A percentile compares a stretch with the other conserved stretches of the same genome.
Conservation (phyloP, 179 eudicot genomes). For the Silene noctiflora region DNA sequence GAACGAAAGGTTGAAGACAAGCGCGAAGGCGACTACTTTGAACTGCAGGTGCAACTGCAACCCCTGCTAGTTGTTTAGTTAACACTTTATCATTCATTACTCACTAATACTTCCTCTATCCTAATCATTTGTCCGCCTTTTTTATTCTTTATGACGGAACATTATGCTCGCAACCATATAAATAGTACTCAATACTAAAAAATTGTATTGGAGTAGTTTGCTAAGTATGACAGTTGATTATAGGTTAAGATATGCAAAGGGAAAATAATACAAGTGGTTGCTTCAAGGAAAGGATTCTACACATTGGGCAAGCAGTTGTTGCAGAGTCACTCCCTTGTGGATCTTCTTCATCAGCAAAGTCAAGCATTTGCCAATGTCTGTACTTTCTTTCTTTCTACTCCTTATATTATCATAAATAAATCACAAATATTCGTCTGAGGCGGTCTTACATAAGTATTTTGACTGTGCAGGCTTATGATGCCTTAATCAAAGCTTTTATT, state of each 20-base stretch:
- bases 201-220: constrained; percentile 33
- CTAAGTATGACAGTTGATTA: constrained; percentile 36
- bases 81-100: too few species aligned
- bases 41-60: constrained; percentile 55
- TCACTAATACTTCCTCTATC: too few species aligned
- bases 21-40: constrained; percentile 79
- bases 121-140: too few species aligned
- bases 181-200: too few species aligned
- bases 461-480: constrained; percentile 72
- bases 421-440: too few species aligned
- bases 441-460: neutral
- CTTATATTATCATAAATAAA: too few species aligned
- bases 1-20: constrained; percentile 45
- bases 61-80: too few species aligned
- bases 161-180: too few species aligned
- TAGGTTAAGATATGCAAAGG: constrained; percentile 99
- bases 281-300: constrained; percentile 83
- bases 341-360: constrained; percentile 97
- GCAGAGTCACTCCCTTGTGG: constrained; percentile 80
- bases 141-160: too few species aligned
- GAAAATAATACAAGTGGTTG: constrained; percentile 76
- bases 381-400: neutral
- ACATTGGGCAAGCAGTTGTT: constrained; percentile 71
- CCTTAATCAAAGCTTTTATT: constrained; percentile 82
- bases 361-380: constrained; percentile 92